Base-by-base conservation (phyloP, 148 eudicot species). In the Suaeda aralocaspica region DNA sequence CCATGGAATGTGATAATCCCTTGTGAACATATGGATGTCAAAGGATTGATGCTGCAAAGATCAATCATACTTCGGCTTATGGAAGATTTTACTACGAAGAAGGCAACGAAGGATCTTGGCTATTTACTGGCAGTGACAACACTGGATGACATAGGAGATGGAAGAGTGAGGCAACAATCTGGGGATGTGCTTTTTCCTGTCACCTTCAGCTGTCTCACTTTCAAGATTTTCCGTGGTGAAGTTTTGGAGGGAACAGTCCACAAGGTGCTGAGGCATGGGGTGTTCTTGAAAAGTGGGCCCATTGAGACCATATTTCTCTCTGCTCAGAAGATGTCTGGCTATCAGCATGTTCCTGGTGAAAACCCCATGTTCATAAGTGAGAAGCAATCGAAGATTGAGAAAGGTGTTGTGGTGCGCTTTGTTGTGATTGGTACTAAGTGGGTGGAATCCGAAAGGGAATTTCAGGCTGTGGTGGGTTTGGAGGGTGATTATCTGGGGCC, bases 151-250 rank as follows among this genome's bases (percentile, higher is more conserved):
- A 68, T 89, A 1, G 96, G 92, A 6, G 89, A 87, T 58, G 92
- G 92, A 18, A 87, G 74, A 69, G 96, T 89, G 2, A 68, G 89
- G 67, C 82, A 87, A 46, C 81, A 82, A 13, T 55, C 87, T 0
- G 96, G 96, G 5, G 96, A 90, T 19, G 92, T 87, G 6, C 76
- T 87, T 6, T 90, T 87, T 68, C 96, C 89, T 0, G 90, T 90
- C 26, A 74, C 80, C 33, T 90, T 87, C 78, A 85, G 76, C 66
- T 78, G 88, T 70, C 21, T 90, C 39, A 81, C 90, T 5, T 87
- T 84, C 76, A 88, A 86, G 72, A 72, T 79, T 13, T 78, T 82
- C 44, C 64, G 71, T 6, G 96, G 92, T 16, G 96, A 90, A 72
- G 71, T 90, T 34, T 21, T 90, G 8, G 90, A 85, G 34, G 92